phyloP scores from a whole-genome alignment of 345 rosid genomes.

The Toxicodendron radicans region DNA sequence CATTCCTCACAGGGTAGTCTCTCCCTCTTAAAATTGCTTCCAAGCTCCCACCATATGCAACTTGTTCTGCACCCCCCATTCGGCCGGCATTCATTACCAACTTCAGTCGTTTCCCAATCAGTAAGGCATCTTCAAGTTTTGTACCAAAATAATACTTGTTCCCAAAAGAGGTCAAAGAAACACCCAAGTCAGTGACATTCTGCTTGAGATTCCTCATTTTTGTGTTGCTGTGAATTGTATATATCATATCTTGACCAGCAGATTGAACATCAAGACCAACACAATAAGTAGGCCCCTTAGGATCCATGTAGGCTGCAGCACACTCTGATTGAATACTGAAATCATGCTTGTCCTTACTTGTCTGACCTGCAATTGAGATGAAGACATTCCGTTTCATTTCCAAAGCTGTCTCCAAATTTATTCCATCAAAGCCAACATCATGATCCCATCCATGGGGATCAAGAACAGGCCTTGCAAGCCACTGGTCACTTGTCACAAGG shows the following conservation, averaged over 20 bases:
- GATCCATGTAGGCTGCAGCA: constrained; percentile 54
- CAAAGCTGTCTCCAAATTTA: constrained; percentile 70
- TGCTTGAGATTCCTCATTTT: constrained; percentile 62
- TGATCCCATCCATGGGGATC: constrained; percentile 97
- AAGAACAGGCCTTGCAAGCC: constrained; percentile 77
- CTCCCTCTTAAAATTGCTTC: constrained; percentile 76
- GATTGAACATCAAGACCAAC: constrained; percentile 78
- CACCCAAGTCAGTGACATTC: constrained; percentile 61
- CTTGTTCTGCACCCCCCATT: constrained; percentile 60
- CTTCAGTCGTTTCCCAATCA: constrained; percentile 72
- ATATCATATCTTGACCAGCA: constrained; percentile 70
- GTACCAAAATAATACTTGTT: constrained; percentile 65
- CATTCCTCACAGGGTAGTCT: constrained; percentile 76
- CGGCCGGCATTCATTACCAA: constrained; percentile 62
- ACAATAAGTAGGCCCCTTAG: constrained; percentile 50
- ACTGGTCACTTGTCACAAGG: constrained; percentile 53
- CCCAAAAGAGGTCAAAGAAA: constrained; percentile 61
- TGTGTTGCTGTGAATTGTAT: constrained; percentile 54
- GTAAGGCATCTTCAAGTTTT: constrained; percentile 73
- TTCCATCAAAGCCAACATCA: constrained; percentile 89
- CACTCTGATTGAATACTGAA: constrained; percentile 79
- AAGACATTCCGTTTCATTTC: constrained; percentile 47
- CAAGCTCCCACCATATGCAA: constrained; percentile 70
- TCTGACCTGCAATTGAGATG: constrained; percentile 67
- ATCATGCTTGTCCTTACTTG: constrained; percentile 75